Evolutionary conservation across 2,329 filamentous ascomycete genomes (phyloP), one percentile per base, ranked within the genome.

Genomic region (Trichoderma atroviride): DNA sequence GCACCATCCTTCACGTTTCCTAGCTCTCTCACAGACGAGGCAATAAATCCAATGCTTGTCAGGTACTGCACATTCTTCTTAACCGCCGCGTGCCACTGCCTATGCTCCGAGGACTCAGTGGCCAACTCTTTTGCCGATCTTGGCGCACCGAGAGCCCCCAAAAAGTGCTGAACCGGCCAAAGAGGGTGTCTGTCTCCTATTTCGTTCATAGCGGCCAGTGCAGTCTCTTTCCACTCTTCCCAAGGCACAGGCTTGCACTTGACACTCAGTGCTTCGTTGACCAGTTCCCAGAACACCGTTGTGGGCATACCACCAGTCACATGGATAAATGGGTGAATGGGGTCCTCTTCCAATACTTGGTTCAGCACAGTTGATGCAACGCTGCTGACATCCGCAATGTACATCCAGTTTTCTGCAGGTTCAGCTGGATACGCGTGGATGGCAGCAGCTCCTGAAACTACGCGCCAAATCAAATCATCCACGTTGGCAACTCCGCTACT

Each of bases 151-250:
- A 65, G 43, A 24, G 35, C 24, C 4, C 53, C 67, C 9, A 75
- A 53, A 56, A 76, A 75, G 43, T 72, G 72, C 37, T 76, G 73
- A 11, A 76, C 74, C 0, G 75, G 71, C 73, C 74, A 76, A 6
- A 76, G 61, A 7, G 72, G 73, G 52, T 76, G 75, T 4, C 27
- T 55, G 7, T 76, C 69, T 1, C 74, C 73, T 16, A 69, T 57
- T 2, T 57, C n/a, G 11, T 71, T 58, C 14, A 73, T 70, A 0
- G 70, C 24, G 13, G 43, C 68, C n/a, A 71, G 9, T 14, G 67
- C 66, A 3, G 22, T 31, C 31, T 69, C 37, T 19, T 53, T 59
- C 74, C 74, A 75, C 2, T 70, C 69, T 2, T 65, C 27, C 71
- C 71, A 74, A 4, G 66, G 24, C 14, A 60, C 29, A 1, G 72